Base-by-base conservation (phyloP, 352 stramenopile genomes). In the Thraustochytrium sp. region DNA sequence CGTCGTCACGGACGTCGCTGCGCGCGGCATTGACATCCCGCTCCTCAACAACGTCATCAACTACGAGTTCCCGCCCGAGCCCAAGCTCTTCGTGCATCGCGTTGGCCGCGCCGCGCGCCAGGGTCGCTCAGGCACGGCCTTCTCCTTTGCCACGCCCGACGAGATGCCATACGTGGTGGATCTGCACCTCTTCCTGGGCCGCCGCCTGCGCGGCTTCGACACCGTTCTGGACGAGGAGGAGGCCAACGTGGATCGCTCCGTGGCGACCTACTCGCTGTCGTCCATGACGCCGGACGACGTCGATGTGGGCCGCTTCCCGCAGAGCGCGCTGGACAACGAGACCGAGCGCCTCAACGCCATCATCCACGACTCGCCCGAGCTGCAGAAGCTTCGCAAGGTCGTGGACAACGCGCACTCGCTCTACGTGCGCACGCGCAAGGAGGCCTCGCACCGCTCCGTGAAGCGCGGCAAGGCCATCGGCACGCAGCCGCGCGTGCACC, bases 131-230 rank as follows among this genome's bases (percentile, higher is more conserved):
- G 96, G 96, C 85, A 96, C 93, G 54, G 97, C 96, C 38, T 98
- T 97, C 87, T 97, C 89, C 86, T 92, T 99, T 84, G 94, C 98
- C 18, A 96, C 99, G 83, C 95, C 95, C 26, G 96, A 98, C 80
- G 97, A 99, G 86, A 88, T 98, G 62, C 94, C 97, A 16, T 99
- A 98, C 88, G 98, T 99, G 93, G 92, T 99, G 31, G 97, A 99
- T 87, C 84, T 99, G 44, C 93, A 98, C 86, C 80, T 98, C 53
- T 99, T 98, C 88, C 92, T 99, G 46, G 95, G 94, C 51, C 92
- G 92, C 1, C 90, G 90, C 9, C 13, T 86, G 48, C 23, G 87
- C 94, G 36, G 90, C 92, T 34, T 90, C 78, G 26, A 86, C 53
- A 31, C 59, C 26, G 59, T 72, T 21, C 13, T n/a, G 26, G 72